phyloP scores from a whole-genome alignment of 2,329 filamentous ascomycete species.

The Exophiala sp. region DNA sequence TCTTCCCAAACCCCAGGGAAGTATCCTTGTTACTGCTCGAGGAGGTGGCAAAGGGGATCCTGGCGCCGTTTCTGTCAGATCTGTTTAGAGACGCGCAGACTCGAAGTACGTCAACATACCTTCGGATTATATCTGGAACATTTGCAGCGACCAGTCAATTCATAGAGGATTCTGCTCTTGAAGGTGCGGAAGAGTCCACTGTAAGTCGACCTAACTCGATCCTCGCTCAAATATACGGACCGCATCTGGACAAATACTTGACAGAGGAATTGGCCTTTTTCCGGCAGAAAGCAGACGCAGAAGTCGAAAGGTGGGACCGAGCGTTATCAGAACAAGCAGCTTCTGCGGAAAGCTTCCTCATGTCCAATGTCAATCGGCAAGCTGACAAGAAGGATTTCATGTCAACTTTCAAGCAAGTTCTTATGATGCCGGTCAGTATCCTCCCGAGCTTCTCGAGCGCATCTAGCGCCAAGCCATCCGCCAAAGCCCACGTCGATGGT shows the following conservation, averaged over 20 bases:
- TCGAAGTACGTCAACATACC: slow-evolving; percentile 69
- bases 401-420: slow-evolving; percentile 94
- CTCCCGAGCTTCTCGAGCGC: slow-evolving; percentile 67
- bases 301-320: slow-evolving; percentile 85
- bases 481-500: slow-evolving; percentile 31
- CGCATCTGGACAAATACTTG: slow-evolving; percentile 88
- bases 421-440: slow-evolving; percentile 97
- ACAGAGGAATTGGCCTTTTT: slow-evolving; percentile 89
- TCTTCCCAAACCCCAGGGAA: slow-evolving; percentile 68
- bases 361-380: slow-evolving; percentile 90
- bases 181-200: slow-evolving; percentile 56
- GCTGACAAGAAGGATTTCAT: slow-evolving; percentile 96
- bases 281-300: slow-evolving; percentile 67
- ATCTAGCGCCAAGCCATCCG: slow-evolving; percentile 34
- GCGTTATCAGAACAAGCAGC: slow-evolving; percentile 88
- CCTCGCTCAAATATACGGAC: slow-evolving; percentile 74
- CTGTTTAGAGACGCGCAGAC: slow-evolving; percentile 85
- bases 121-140: slow-evolving; percentile 80
- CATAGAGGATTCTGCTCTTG: slow-evolving; percentile 65
- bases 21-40: slow-evolving; percentile 78
- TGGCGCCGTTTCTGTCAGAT: slow-evolving; percentile 80
- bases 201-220: slow-evolving; percentile 64
- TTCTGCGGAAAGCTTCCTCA: slow-evolving; percentile 86
- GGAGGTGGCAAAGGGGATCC: slow-evolving; percentile 74
- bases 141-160: slow-evolving; percentile 84